Conservation (phyloP, 495 filamentous ascomycete species). For the Xylaria sp. region DNA sequence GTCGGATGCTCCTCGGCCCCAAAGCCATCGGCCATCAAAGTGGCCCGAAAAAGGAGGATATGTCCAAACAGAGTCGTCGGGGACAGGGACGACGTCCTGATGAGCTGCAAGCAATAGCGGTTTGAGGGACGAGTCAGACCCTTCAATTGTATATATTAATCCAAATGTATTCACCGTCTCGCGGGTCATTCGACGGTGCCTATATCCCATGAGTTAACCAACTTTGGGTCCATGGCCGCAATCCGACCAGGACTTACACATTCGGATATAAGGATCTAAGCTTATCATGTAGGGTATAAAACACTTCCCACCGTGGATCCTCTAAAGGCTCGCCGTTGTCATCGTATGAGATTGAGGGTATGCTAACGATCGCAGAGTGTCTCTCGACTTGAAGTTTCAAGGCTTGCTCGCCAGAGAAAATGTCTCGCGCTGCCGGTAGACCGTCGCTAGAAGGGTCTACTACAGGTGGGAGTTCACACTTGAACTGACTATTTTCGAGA, state of each 20-base stretch:
- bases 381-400: conserved; percentile 45
- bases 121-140: conserved; percentile 58
- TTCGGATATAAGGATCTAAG: conserved; percentile 43
- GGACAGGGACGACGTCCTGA: conserved; percentile 71
- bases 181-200: conserved; percentile 45
- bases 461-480: conserved; percentile 40
- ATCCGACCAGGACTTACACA: conserved; percentile 34
- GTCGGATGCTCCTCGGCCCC: conserved; percentile 68
- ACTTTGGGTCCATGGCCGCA: not conserved
- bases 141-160: conserved; percentile 66
- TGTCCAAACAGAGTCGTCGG: conserved; percentile 64
- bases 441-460: conserved; percentile 43
- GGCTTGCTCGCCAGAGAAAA: conserved; percentile 42
- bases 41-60: conserved; percentile 66
- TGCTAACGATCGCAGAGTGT: conserved; percentile 43
- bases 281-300: conserved; percentile 43
- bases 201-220: conserved; percentile 18
- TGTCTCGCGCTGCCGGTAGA: conserved; percentile 39
- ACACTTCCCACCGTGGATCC: conserved; percentile 46
- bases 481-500: conserved; percentile 20
- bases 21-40: conserved; percentile 68
- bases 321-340: conserved; percentile 44
- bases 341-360: conserved; percentile 46
- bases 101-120: conserved; percentile 69
- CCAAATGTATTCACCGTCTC: conserved; percentile 67